Evolutionary conservation across 441 rosid genomes (phyloP).

Genomic region (Melastoma candidum): DNA sequence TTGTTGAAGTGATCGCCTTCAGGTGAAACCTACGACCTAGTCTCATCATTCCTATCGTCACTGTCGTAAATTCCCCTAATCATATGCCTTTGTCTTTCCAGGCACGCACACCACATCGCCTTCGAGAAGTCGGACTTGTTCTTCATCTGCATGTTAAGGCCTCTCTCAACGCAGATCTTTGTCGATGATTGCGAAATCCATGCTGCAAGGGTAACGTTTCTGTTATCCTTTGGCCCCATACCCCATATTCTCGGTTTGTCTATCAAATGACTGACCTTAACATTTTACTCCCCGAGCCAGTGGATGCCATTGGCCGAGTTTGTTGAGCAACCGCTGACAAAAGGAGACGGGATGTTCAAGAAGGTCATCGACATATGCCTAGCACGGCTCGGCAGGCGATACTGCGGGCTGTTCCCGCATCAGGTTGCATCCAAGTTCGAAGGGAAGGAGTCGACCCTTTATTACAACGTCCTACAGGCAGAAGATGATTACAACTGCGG

Average conservation of each 20-base stretch:
- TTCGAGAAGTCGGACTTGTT: conserved; percentile 88
- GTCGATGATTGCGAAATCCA: conserved; percentile 63
- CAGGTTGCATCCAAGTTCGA: no score
- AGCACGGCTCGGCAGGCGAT: conserved; percentile 50
- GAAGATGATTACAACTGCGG: conserved; percentile 24
- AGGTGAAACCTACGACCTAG: conserved; percentile 26
- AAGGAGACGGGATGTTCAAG: conserved; percentile 74
- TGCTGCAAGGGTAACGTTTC: conserved; percentile 57
- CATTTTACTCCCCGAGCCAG: conserved; percentile 18
- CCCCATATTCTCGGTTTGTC: no score
- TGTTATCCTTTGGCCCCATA: not conserved
- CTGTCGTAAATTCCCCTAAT: no score
- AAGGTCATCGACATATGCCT: conserved; percentile 77
- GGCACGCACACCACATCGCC: conserved; percentile 82
- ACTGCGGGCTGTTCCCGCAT: conserved; percentile 48
- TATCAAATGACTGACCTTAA: no score
- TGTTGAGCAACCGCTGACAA: conserved; percentile 67
- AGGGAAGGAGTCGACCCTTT: conserved; percentile 27
- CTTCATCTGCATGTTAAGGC: conserved; percentile 83
- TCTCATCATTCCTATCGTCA: not conserved
- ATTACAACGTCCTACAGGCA: conserved; percentile 54
- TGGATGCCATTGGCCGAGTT: conserved; percentile 80
- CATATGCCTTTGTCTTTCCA: conserved; percentile 17
- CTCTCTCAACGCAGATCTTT: conserved; percentile 33
- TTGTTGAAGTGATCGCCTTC: conserved; percentile 78